Conservation (phyloP, 305 asterid genomes). For the Lippia alba region DNA sequence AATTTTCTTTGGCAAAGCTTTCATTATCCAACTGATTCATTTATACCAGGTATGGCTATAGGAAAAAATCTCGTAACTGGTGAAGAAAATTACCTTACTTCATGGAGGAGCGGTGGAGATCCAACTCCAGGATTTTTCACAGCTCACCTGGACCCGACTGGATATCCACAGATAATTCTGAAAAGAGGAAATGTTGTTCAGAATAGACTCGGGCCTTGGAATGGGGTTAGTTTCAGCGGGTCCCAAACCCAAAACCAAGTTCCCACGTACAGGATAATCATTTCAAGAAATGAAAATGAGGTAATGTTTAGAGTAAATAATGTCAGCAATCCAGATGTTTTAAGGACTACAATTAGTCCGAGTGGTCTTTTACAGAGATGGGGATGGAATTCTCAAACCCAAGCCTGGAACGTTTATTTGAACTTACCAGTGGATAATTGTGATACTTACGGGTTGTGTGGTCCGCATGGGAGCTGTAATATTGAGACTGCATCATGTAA, state of each 20-base stretch:
- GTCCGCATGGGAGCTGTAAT: conserved; percentile 31
- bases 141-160: not conserved
- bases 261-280: not conserved
- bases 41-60: conserved; percentile 25
- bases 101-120: conserved; percentile 37
- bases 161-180: conserved; percentile 6
- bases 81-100: conserved; percentile 20
- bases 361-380: conserved; percentile 34
- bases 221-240: conserved; percentile 21
- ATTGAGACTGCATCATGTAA: conserved; percentile 30
- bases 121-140: conserved; percentile 37
- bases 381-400: conserved; percentile 33
- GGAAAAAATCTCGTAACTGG: conserved; percentile 33
- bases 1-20: conserved; percentile 41
- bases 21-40: conserved; percentile 26
- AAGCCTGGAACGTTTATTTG: conserved; percentile 26
- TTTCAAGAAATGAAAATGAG: not conserved
- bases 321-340: not conserved
- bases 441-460: conserved; percentile 31
- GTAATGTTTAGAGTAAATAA: not conserved
- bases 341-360: conserved; percentile 26
- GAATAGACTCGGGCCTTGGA: conserved; percentile 25
- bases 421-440: conserved; percentile 28
- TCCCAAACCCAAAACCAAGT: not conserved
- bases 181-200: not conserved